Evolutionary conservation across 805 yeast genomes (phyloP), one percentile per base, ranked within the genome.

Genomic region (Blastobotrys chiropterorum): DNA sequence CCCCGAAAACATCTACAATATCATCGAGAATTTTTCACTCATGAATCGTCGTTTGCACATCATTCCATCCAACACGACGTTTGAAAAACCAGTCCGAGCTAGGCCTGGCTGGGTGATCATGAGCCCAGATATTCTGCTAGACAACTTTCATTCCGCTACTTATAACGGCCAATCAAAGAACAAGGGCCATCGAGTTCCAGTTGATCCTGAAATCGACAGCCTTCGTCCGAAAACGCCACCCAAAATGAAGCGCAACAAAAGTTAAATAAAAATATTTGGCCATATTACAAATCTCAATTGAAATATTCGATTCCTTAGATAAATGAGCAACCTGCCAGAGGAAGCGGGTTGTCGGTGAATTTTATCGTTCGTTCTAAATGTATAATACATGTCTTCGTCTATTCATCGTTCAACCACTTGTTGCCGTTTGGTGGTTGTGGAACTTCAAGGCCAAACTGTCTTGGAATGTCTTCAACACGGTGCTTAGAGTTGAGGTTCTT

Each of bases 51-150:
- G 97, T 59, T 68, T 92, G 31, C 97, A 92, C 66, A 86, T 90
- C 31, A 77, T 92, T 19, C 96, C 97, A 1, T 76, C 85, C 13
- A 71, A 77, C 58, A 75, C 87, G 1, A 51, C 62, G 2, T 54
- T 58, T n/a, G 92, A 90, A 0, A 72, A 73, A 56, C 77, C 83
- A 39, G 78, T 77, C 85, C 86, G 31, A 78, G 85, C 16, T 54
- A 79, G 97, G 62, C 83, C 81, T 7, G 98, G 98, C 3, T 90
- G 98, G 98, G 94, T 88, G 2, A 79, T 90, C 7, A 73, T 87
- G 76, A 78, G 90, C 60, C 97, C 97, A 0, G 96, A 90, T 67
- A 80, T 85, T 2, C 67, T 88, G 58, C 62, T 88, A 30, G 80
- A 87, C 64, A 88, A 87, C 63, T 87, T 90, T 55, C 72, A 72